Percentiles rank a stretch among this genome's conserved stretches.
Evolutionary conservation across 495 filamentous ascomycete genomes (phyloP).

Genomic region (Penicillium herquei): DNA sequence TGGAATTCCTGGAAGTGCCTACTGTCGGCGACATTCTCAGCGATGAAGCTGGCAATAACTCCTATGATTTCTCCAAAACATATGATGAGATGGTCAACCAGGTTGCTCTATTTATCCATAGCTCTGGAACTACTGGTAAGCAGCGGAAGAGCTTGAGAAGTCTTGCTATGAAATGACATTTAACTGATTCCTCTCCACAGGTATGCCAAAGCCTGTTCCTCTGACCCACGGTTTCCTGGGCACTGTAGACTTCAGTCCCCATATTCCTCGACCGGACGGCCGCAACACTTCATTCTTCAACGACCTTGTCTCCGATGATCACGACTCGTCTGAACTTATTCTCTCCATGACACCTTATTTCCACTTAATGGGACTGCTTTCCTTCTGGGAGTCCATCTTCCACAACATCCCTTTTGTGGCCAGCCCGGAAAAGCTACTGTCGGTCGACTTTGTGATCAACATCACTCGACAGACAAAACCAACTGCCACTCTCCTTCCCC

Average conservation of each 20-base stretch:
- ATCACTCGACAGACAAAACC: neutral
- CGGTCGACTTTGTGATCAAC: slow-evolving; percentile 8
- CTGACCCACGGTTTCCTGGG: slow-evolving; percentile 10
- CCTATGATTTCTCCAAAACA: slow-evolving; percentile 23
- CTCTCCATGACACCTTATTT: slow-evolving; percentile 18
- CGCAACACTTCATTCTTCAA: neutral
- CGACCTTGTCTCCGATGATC: neutral
- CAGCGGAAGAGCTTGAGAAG: neutral
- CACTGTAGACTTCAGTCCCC: neutral
- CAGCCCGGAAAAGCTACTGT: slow-evolving; percentile 12
- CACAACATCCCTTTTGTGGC: slow-evolving; percentile 14
- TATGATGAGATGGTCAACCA: slow-evolving; percentile 30
- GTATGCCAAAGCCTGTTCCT: slow-evolving; percentile 6
- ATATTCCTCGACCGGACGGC: neutral
- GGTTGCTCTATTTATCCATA: slow-evolving; percentile 48
- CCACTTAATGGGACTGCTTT: slow-evolving; percentile 17
- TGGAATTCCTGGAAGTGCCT: slow-evolving; percentile 3
- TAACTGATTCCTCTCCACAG: neutral
- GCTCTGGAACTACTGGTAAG: slow-evolving; percentile 52
- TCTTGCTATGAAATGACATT: neutral
- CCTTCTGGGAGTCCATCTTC: slow-evolving; percentile 11
- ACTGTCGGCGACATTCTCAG: neutral
- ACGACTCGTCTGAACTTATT: neutral
- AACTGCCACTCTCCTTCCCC: slow-evolving; percentile 8
- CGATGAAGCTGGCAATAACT: neutral